These are phyloP conservation scores for Magnaporthiopsis incrustans DNA, from an alignment of 2,329 filamentous ascomycete genomes.

Conservation along the genomic window DNA sequence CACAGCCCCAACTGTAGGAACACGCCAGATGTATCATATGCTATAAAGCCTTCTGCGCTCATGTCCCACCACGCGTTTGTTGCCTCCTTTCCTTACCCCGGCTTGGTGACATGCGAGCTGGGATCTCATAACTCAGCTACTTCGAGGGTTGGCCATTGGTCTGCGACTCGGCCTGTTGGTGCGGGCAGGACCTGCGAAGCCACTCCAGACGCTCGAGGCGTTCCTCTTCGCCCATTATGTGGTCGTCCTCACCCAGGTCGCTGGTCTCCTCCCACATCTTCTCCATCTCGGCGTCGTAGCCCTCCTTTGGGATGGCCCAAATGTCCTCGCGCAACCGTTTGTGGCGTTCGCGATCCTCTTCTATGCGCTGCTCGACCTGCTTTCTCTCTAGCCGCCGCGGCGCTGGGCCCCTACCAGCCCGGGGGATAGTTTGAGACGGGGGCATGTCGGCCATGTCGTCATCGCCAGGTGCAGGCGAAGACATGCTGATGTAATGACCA, in stretches of 20 bases:
- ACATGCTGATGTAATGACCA: conserved; percentile 44
- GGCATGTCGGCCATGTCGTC: conserved; percentile 32
- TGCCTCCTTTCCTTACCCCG: not conserved
- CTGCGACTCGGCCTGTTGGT: conserved; percentile 14
- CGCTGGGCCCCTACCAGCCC: conserved; percentile 20
- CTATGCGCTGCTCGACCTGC: conserved; percentile 91
- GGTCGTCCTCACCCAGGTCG: conserved; percentile 82
- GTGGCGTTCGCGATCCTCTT: conserved; percentile 92
- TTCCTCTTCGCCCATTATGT: conserved; percentile 69
- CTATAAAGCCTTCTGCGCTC: conserved; percentile 4
- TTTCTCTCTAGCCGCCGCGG: conserved; percentile 59
- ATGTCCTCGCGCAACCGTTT: conserved; percentile 87
- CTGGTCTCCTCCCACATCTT: conserved; percentile 83
- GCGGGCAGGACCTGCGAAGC: conserved; percentile 28
- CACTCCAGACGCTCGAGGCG: conserved; percentile 34
- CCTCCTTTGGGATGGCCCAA: conserved; percentile 67
- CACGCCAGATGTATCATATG: conserved; percentile 6
- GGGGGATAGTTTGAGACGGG: conserved; percentile 31
- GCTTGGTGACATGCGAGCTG: not conserved
- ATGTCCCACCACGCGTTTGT: conserved; percentile 2
- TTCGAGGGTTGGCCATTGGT: conserved; percentile 1
- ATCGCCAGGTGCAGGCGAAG: conserved; percentile 37
- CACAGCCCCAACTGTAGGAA: not conserved
- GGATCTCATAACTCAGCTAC: not conserved
- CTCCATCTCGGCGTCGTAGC: conserved; percentile 62